These are phyloP conservation scores for Proteromonas lacertae DNA, from an alignment of 352 stramenopile species.

Conservation along the genomic window DNA sequence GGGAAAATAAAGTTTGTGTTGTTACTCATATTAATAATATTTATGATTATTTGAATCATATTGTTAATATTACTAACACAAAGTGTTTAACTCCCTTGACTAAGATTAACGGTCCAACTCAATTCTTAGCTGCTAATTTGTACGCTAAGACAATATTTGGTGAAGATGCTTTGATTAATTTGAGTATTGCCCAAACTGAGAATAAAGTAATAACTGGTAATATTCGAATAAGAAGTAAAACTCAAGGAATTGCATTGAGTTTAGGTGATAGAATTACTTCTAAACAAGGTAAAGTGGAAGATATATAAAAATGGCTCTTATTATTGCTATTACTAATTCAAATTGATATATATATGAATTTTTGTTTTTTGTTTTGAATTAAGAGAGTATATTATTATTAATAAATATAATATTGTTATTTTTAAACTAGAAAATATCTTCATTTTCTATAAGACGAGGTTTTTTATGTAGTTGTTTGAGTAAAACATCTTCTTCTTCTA, in stretches of 20 bases:
- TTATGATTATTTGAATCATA: slow-evolving; percentile 83
- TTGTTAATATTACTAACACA: slow-evolving; percentile 95
- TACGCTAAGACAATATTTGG: slow-evolving; percentile 47
- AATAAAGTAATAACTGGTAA: slow-evolving; percentile 83
- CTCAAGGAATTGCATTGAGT: slow-evolving; percentile 93
- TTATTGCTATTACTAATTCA: no score
- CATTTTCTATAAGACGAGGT: no score
- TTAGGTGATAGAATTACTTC: slow-evolving; percentile 90
- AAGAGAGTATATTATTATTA: no score
- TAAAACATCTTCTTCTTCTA: no score
- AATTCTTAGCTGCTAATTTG: slow-evolving; percentile 29
- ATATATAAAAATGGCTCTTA: no score
- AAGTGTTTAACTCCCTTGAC: slow-evolving; percentile 72
- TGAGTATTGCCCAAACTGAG: slow-evolving; percentile 87
- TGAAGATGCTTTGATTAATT: slow-evolving; percentile 94
- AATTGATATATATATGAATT: no score
- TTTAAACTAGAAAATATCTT: no score
- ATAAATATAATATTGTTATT: no score
- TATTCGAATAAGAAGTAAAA: slow-evolving; percentile 98
- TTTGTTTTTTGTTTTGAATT: no score
- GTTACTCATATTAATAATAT: slow-evolving; percentile 85
- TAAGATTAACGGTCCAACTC: slow-evolving; percentile 27
- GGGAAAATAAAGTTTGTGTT: slow-evolving; percentile 95
- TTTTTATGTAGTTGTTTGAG: no score
- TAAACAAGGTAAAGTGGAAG: slow-evolving; percentile 62